Evolutionary conservation across 2,329 filamentous ascomycete genomes (phyloP).

Genomic region (Corinectria fuckeliana): DNA sequence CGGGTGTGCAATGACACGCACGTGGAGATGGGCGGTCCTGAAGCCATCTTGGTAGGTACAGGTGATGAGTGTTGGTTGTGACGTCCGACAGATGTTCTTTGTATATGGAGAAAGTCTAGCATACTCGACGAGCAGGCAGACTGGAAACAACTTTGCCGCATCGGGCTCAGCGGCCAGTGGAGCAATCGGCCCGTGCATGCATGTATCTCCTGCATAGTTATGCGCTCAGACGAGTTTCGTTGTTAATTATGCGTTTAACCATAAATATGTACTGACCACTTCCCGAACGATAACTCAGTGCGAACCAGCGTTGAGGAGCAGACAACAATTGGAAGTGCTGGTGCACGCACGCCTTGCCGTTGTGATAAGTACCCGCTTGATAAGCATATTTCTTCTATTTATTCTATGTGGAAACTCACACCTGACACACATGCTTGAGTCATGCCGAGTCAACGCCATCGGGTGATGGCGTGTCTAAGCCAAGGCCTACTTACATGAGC

Average conservation of each 20-base stretch:
- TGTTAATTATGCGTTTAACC: not conserved
- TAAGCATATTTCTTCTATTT: too few species aligned
- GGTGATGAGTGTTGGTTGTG: not conserved
- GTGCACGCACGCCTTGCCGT: too few species aligned
- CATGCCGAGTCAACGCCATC: too few species aligned
- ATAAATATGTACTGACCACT: not conserved
- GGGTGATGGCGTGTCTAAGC: too few species aligned
- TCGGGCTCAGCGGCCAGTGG: not conserved
- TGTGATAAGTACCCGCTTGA: too few species aligned
- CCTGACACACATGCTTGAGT: too few species aligned
- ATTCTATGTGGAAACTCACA: too few species aligned
- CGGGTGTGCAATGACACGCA: conserved; percentile 77
- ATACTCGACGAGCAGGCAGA: not conserved
- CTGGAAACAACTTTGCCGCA: not conserved
- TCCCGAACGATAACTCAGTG: too few species aligned
- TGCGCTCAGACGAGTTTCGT: not conserved
- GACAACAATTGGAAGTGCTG: too few species aligned
- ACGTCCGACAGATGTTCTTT: not conserved
- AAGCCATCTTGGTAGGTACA: conserved; percentile 41
- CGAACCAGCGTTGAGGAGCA: too few species aligned
- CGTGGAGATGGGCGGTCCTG: conserved; percentile 63
- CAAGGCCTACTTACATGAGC: too few species aligned
- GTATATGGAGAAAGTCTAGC: not conserved
- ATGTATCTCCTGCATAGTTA: not conserved
- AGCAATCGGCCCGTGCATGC: not conserved